Conservation (phyloP, 2,329 filamentous ascomycete species). For the Fusarium globosum region DNA sequence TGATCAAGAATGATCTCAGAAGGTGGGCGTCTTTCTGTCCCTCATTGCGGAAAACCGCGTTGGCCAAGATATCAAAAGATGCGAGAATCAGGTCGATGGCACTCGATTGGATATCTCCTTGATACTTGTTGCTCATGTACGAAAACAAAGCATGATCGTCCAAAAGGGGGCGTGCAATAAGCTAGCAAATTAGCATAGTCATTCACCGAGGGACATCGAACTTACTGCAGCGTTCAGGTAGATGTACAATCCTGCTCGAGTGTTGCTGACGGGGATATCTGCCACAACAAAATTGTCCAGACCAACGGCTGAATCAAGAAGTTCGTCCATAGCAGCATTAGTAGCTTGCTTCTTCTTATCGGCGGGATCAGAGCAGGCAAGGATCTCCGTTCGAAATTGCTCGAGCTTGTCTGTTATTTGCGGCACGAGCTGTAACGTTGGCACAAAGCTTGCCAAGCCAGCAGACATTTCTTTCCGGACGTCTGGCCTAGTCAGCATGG, state of each 20-base stretch:
- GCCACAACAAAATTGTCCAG: slow-evolving; percentile 65
- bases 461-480: slow-evolving; percentile 62
- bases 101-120: slow-evolving; percentile 82
- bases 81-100: slow-evolving; percentile 87
- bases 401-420: slow-evolving; percentile 66
- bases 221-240: slow-evolving; percentile 84
- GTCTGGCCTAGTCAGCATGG: slow-evolving; percentile 48
- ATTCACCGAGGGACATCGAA: rapidly evolving
- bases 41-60: slow-evolving; percentile 78
- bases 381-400: slow-evolving; percentile 66
- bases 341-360: slow-evolving; percentile 63
- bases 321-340: slow-evolving; percentile 64
- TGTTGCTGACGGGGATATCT: slow-evolving; percentile 78
- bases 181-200: slow-evolving; percentile 57
- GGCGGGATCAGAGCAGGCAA: slow-evolving; percentile 65
- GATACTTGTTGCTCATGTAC: slow-evolving; percentile 85
- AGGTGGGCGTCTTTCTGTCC: slow-evolving; percentile 72
- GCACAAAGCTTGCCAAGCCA: slow-evolving; percentile 64
- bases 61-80: slow-evolving; percentile 89
- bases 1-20: slow-evolving; percentile 86
- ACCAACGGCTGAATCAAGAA: slow-evolving; percentile 67
- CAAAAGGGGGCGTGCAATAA: slow-evolving; percentile 82
- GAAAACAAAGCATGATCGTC: slow-evolving; percentile 83
- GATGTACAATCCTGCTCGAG: slow-evolving; percentile 84
- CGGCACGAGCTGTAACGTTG: slow-evolving; percentile 67